Base-by-base conservation (phyloP, 495 filamentous ascomycete species). In the Umbilicaria muhlenbergii region DNA sequence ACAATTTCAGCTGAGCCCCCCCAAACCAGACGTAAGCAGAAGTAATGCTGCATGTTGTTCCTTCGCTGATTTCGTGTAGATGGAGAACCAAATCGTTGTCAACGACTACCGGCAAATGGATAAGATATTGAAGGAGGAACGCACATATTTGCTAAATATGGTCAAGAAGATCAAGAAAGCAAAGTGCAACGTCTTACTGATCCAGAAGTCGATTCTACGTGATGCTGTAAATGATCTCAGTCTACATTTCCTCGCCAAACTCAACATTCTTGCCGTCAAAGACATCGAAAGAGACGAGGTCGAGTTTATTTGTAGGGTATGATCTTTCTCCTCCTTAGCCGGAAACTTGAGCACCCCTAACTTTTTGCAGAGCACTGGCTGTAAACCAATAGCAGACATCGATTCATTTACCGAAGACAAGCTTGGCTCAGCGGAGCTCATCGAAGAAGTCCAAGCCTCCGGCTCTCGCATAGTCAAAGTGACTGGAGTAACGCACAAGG, bases 91-190 rank as follows among this genome's bases (percentile, higher is more conserved):
- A 62, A 94, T 98, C 51, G 80, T 92, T 8, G 91, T 98, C 38
- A 96, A 98, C 63, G 91, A 98, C 69, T 98, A 98, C 73, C 74
- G 91, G 46, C 91, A 98, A 64, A 98, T 98, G 91, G 91, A 98
- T 65, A 98, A 95, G 72, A 98, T 98, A 51, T 72, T 98, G 43
- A 98, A 98, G 64, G 91, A 98, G 66, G 91, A 98, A 69, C 85
- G 92, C 46, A 86, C 87, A 46, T 98, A 98, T 64, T 73, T 98
- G 46, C 77, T 98, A 36, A 94, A 95, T 66, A 86, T 98, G 77
- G 86, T 87, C 56, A 98, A 98, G 77, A 98, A 95, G 75, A 98
- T 98, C 67, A 94, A 95, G 68, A 96, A 94, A 71, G 88, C 87
- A 52, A 95, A 95, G 66, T 98, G 91, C 70, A 98, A 98, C 56